Evolutionary conservation across 78 protist species (phyloP), one percentile per base, ranked within the genome.

Genomic region (Dictyostelium capitatum): DNA sequence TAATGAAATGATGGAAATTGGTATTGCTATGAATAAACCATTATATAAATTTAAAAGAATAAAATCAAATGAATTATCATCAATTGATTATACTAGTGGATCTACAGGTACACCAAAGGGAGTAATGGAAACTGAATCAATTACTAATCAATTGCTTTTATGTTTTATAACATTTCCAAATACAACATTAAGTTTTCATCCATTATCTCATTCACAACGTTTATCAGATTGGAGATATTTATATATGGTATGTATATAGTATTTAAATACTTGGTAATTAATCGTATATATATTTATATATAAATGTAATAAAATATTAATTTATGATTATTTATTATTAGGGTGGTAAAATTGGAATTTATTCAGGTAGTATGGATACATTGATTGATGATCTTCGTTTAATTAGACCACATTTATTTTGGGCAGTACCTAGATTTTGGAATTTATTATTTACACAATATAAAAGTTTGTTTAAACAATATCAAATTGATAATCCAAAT

Each of bases 71-170:
- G 90, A 91, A 1, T 41, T 67, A 28, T 10, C 48, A 7, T 30
- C 79, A 0, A 15, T 90, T 5, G 56, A 82, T 37, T 97, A 96
- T 89, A 92, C 98, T 9, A 81, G 95, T 37, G 98, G 98, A 6
- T 37, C 43, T 41, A 96, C 98, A 8, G 98, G 98, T n/a, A n/a
- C 10, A 20, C 98, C 98, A 23, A 96, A 96, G 78, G 97, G 97
- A n/a, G 96, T 85, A 9, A 46, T 85, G 32, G 28, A 30, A 8
- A 8, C 17, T 2, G 92, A 85, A 8, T 32, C 20, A 43, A 23
- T 32, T 2, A 48, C 56, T 20, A 74, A 74, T 77, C 32, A n/a
- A 28, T 6, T 37, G 15, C 9, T 83, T 0, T 19, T 10, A 12
- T 72, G 48, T 0, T 82, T 19, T 67, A 20, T 48, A 6, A 15